Conservation (phyloP, 2,329 filamentous ascomycete genomes). For the Helicocarpus griseus region DNA sequence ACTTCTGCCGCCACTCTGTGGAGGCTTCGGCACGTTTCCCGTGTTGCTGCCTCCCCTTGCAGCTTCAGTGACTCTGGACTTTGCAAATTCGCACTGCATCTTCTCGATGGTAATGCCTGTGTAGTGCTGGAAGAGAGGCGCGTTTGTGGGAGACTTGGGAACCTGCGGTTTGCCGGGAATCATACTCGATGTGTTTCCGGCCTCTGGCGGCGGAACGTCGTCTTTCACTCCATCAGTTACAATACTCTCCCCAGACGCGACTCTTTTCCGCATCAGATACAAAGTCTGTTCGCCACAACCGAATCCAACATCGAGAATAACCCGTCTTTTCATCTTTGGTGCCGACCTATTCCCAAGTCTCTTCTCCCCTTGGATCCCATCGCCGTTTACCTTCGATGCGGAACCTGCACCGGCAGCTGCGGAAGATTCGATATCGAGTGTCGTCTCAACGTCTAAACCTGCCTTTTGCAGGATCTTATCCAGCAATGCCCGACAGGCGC, state of each 20-base stretch:
- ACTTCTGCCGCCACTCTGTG: background rate
- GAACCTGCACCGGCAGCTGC: background rate
- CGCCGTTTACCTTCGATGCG: too few relatives aligned
- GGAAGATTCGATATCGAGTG: background rate
- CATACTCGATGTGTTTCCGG: background rate
- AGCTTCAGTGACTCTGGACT: slow-evolving; percentile 4
- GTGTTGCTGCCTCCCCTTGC: background rate
- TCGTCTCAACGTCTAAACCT: slow-evolving; percentile 12
- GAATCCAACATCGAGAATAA: slow-evolving; percentile 46
- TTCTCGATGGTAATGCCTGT: slow-evolving; percentile 45
- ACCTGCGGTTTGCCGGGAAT: background rate
- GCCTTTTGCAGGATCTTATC: slow-evolving; percentile 38
- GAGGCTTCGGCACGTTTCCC: background rate
- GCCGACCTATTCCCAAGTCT: background rate
- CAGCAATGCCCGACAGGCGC: slow-evolving; percentile 43
- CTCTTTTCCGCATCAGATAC: slow-evolving; percentile 28
- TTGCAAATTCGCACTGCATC: slow-evolving; percentile 34
- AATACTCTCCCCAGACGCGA: background rate
- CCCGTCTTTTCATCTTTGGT: slow-evolving; percentile 3
- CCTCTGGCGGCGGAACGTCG: too few relatives aligned
- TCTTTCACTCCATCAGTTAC: background rate
- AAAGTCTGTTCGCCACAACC: slow-evolving; percentile 51
- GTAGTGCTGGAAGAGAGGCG: slow-evolving; percentile 34
- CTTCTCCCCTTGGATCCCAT: too few relatives aligned
- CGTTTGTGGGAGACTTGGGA: background rate